These are phyloP conservation scores for Prunus davidiana DNA, from an alignment of 306 rosid species.

Conservation along the genomic window DNA sequence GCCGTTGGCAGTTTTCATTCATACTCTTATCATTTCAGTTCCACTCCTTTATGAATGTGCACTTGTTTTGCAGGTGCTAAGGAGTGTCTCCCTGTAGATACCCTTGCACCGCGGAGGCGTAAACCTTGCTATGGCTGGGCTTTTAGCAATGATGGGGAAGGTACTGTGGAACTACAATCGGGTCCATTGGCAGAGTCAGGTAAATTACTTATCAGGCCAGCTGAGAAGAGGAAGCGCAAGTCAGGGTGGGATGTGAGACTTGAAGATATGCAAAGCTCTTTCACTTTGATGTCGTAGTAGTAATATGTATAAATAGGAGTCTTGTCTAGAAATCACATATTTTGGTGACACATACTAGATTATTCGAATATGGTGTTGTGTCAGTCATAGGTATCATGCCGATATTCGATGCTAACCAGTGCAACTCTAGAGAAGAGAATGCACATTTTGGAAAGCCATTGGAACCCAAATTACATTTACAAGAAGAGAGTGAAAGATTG, in stretches of 20 bases:
- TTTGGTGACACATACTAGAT: neutral
- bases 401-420: neutral
- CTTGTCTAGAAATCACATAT: neutral
- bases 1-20: neutral
- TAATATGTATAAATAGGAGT: neutral
- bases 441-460: neutral
- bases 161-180: conserved; percentile 18
- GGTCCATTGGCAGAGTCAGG: conserved; percentile 29
- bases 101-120: conserved; percentile 8
- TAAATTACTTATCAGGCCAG: conserved; percentile 17
- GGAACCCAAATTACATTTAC: neutral
- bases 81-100: neutral
- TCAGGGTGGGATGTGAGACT: conserved; percentile 57
- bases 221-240: conserved; percentile 32
- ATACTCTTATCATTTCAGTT: too few species aligned
- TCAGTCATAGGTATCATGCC: neutral
- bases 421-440: neutral
- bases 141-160: conserved; percentile 4
- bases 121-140: conserved; percentile 59
- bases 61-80: neutral
- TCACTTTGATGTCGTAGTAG: neutral
- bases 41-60: neutral
- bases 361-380: neutral
- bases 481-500: neutral
- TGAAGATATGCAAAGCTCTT: conserved; percentile 17